A percentile compares a stretch with the other conserved stretches of the same genome.
Conservation (phyloP, 495 filamentous ascomycete genomes). For the Neurospora cerealis region DNA sequence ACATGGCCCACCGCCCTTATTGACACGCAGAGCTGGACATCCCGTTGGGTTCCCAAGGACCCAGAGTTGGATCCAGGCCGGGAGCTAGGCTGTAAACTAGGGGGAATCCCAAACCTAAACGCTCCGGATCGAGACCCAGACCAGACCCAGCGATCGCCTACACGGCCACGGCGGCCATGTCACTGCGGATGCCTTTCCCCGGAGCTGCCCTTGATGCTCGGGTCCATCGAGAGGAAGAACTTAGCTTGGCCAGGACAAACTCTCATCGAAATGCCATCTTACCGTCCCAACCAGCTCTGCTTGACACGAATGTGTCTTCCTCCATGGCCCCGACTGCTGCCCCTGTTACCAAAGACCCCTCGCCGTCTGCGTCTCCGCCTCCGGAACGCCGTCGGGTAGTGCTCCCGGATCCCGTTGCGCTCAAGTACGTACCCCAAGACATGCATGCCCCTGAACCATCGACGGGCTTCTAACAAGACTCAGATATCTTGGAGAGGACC, state of each 20-base stretch:
- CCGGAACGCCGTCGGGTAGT: constrained; percentile 43
- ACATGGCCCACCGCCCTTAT: not conserved
- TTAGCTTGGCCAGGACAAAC: constrained; percentile 17
- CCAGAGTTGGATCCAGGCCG: not conserved
- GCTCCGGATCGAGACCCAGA: not conserved
- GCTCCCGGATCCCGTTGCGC: constrained; percentile 64
- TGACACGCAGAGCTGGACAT: not conserved
- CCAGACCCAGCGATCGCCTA: not conserved
- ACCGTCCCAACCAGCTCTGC: constrained; percentile 3
- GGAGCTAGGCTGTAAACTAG: not conserved
- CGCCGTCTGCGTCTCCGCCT: constrained; percentile 6
- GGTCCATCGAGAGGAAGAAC: constrained; percentile 23
- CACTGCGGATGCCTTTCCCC: constrained; percentile 17
- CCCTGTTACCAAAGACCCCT: constrained; percentile 1
- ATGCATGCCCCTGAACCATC: not conserved
- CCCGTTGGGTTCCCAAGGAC: not conserved
- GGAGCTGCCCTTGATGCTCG: constrained; percentile 16
- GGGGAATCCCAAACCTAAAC: not conserved
- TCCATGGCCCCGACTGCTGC: constrained; percentile 6
- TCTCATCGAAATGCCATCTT: constrained; percentile 10
- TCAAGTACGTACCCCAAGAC: constrained; percentile 32
- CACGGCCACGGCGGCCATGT: constrained; percentile 11
- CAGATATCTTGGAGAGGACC: constrained; percentile 83
- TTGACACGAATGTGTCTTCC: constrained; percentile 1
- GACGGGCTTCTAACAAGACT: not conserved